Evolutionary conservation across 73 alveolate genomes (phyloP).

Genomic region (Paraurostyla sp.): DNA sequence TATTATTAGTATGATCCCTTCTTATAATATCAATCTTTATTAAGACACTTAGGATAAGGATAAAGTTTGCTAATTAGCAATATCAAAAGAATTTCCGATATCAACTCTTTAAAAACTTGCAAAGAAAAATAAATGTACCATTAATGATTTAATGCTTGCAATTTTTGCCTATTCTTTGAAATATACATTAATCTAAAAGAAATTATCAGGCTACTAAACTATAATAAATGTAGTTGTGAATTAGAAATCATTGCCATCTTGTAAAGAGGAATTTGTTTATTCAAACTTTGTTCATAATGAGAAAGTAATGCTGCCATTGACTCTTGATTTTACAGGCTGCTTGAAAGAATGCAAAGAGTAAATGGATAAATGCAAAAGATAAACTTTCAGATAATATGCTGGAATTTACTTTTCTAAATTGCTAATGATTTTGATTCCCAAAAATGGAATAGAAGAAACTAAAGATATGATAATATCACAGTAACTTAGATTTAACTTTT

Average conservation of each 20-base stretch:
- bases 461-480: neutral
- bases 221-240: constrained; percentile 11
- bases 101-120: neutral
- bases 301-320: neutral
- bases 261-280: neutral
- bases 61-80: neutral
- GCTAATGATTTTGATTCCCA: neutral
- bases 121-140: neutral
- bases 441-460: neutral
- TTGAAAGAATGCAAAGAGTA: neutral
- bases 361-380: constrained; percentile 32
- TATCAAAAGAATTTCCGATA: neutral
- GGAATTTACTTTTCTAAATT: neutral
- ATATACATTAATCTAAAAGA: neutral
- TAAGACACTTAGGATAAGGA: neutral
- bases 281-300: neutral
- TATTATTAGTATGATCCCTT: neutral
- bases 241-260: neutral
- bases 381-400: neutral
- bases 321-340: neutral
- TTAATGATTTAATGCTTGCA: constrained; percentile 16
- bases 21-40: neutral
- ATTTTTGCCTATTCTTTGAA: neutral
- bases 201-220: neutral
- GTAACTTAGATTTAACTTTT: constrained; percentile 1